Conservation (phyloP, 2,329 filamentous ascomycete species). For the Aspergillus pseudoglaucus region DNA sequence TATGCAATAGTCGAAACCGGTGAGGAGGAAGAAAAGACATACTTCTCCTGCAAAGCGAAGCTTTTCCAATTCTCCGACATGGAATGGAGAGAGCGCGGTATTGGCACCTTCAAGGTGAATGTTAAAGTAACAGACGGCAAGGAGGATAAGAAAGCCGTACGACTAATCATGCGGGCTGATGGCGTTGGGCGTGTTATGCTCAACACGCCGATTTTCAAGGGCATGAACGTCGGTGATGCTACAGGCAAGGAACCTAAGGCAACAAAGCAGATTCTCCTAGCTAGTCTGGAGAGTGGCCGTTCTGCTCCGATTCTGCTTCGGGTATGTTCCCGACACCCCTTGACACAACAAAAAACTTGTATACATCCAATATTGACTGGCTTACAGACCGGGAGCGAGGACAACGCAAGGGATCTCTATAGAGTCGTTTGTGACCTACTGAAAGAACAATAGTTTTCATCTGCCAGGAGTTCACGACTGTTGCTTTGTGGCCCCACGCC, state of each 20-base stretch:
- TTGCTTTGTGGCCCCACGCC: neutral
- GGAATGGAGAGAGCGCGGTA: constrained; percentile 84
- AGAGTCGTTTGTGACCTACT: constrained; percentile 36
- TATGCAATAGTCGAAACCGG: constrained; percentile 67
- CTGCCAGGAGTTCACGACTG: neutral
- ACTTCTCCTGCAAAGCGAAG: constrained; percentile 72
- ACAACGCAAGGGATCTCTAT: constrained; percentile 43
- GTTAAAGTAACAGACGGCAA: constrained; percentile 54
- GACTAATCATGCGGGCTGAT: constrained; percentile 86
- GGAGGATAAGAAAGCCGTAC: constrained; percentile 49
- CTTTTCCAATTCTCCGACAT: constrained; percentile 70
- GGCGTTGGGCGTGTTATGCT: constrained; percentile 80
- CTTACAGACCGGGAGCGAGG: constrained; percentile 36
- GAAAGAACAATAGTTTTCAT: constrained; percentile 9
- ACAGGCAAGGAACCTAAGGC: constrained; percentile 58
- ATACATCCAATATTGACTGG: constrained; percentile 1
- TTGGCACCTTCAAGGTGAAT: constrained; percentile 80
- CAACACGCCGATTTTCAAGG: constrained; percentile 73
- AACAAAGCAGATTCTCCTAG: constrained; percentile 61
- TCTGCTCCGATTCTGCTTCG: constrained; percentile 51
- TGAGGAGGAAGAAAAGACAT: constrained; percentile 72
- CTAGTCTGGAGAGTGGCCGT: constrained; percentile 49
- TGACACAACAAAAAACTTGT: neutral
- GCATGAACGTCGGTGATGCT: constrained; percentile 68
- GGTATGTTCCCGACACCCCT: constrained; percentile 34